Evolutionary conservation across 78 protist genomes (phyloP).

Genomic region (Guillardia theta): DNA sequence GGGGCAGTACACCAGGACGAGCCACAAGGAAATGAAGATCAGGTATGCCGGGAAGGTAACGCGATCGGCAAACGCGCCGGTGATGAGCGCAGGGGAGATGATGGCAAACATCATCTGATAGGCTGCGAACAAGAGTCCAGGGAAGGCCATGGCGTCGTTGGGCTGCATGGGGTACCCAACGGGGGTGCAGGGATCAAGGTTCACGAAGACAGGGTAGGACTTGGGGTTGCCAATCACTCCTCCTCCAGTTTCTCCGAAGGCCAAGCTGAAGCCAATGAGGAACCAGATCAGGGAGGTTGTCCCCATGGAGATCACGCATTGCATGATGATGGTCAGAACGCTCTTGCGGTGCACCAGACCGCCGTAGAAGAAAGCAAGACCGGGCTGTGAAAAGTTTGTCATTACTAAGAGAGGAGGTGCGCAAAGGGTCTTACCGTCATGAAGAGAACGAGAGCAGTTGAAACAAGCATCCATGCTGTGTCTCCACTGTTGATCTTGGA

Average conservation of each 20-base stretch:
- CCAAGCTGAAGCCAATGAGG: neutral
- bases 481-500: neutral
- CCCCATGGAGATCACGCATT: neutral
- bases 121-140: neutral
- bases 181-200: neutral
- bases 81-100: conserved; percentile 14
- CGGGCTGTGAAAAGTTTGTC: no score
- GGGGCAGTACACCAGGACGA: neutral
- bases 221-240: conserved; percentile 9
- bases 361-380: conserved; percentile 11
- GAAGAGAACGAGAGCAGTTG: neutral
- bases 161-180: neutral
- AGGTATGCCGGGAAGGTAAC: neutral
- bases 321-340: neutral
- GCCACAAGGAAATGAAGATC: neutral
- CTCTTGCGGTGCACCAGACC: neutral
- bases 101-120: conserved; percentile 10
- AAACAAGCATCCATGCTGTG: conserved; percentile 11
- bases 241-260: neutral
- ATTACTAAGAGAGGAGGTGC: no score
- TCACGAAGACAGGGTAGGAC: neutral
- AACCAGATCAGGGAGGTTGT: neutral
- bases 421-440: no score
- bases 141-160: neutral
- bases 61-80: neutral